Conservation (phyloP, 306 rosid species). For the Vigna hirtella region DNA sequence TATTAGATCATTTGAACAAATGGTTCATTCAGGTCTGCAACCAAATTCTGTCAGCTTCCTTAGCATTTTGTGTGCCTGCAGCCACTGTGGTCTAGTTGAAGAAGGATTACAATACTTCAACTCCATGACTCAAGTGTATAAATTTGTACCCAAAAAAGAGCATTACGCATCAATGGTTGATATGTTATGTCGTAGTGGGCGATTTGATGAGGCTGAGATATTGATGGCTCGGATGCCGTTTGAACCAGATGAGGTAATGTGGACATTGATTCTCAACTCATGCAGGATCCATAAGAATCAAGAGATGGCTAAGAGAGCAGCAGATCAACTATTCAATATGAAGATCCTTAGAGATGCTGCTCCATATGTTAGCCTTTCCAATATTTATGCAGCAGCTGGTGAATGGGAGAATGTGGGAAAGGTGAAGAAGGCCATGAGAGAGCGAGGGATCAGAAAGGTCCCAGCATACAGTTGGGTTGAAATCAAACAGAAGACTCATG, state of each 20-base stretch:
- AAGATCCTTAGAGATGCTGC: conserved; percentile 72
- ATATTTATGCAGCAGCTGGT: conserved; percentile 87
- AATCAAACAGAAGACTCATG: conserved; percentile 68
- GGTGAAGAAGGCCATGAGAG: conserved; percentile 87
- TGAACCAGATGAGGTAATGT: conserved; percentile 82
- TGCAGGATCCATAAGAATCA: conserved; percentile 88
- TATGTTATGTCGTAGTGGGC: conserved; percentile 76
- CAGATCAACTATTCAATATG: conserved; percentile 76
- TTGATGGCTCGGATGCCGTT: conserved; percentile 78
- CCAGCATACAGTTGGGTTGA: conserved; percentile 93
- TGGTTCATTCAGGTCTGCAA: conserved; percentile 74
- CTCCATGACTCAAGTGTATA: conserved; percentile 60
- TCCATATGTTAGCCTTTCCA: conserved; percentile 81
- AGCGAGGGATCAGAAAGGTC: conserved; percentile 76
- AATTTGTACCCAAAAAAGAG: conserved; percentile 72
- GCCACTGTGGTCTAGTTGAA: conserved; percentile 88
- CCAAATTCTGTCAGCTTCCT: conserved; percentile 91
- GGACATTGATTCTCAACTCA: conserved; percentile 86
- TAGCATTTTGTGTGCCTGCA: conserved; percentile 75
- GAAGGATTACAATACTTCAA: conserved; percentile 71
- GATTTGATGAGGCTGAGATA: conserved; percentile 76
- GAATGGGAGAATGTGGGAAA: conserved; percentile 83
- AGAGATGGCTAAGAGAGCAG: conserved; percentile 76
- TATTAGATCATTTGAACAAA: conserved; percentile 67
- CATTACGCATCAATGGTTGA: conserved; percentile 83